Evolutionary conservation across 306 rosid genomes (phyloP), one percentile per base, ranked within the genome.

Genomic region (Fagus crenata): DNA sequence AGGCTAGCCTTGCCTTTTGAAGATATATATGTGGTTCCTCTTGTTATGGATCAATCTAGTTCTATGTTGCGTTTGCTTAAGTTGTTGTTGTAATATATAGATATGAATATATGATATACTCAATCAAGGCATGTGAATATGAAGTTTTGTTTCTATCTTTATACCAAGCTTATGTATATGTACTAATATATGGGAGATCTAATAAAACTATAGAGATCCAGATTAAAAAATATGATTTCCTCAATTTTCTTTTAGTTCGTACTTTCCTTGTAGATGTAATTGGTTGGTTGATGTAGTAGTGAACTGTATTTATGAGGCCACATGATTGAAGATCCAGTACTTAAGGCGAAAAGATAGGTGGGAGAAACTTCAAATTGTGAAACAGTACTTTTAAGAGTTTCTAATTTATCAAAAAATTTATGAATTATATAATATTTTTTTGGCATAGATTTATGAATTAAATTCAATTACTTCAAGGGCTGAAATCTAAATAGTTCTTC

Each of bases 11-110:
- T 0, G 82, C 77, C 85, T 77, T 32, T 3, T 71, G 78, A 55
- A 55, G 63, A 63, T 60, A 55, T 84, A 65, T 81, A 74, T 77
- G 11, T 22, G 28, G 28, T 71, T 77, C 80, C 77, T 84, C 80
- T 84, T 84, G 70, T 77, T 22, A 69, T 74, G 79, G 85, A 67
- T 46, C 51, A 69, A 6, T 8, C 40, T 6, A 2, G 40, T 46
- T 69, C 33, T 33, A 42, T 71, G 75, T 13, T 51, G 13, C 11
- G 1, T 53, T 46, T 32, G 32, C 8, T 33, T 22, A 22, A 22
- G 28, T 49, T 49, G 53, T 18, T 71, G 14, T 31, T 49, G 60
- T 71, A 71, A 49, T 33, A 32, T 35, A 3, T 71, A 51, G 42
- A 0, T 46, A 49, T 51, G 61, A 46, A 71, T 22, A 22, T 22